Percentiles rank a stretch among this genome's conserved stretches.
Evolutionary conservation across 2,329 filamentous ascomycete genomes (phyloP).

Genomic region (Nemania diffusa): DNA sequence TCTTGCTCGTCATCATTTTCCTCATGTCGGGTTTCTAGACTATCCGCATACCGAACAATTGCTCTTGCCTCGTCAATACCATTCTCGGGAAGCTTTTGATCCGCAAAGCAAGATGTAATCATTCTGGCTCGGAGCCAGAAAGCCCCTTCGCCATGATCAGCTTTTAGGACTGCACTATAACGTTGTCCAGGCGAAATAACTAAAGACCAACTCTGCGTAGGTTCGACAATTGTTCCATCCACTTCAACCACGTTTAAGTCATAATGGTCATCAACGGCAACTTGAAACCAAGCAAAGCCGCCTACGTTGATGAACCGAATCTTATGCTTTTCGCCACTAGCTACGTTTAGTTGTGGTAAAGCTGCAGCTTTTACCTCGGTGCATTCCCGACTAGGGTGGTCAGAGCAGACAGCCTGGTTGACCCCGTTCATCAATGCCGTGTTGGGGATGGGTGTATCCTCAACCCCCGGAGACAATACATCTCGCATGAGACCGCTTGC

Average conservation of each 20-base stretch:
- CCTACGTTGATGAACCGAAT: constrained; percentile 76
- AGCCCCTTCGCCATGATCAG: constrained; percentile 64
- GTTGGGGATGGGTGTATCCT: constrained; percentile 57
- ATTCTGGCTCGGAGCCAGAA: constrained; percentile 75
- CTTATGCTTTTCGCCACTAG: constrained; percentile 68
- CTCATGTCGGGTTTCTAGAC: constrained; percentile 28
- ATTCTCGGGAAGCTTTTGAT: constrained; percentile 57
- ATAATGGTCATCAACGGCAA: constrained; percentile 74
- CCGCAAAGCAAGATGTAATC: constrained; percentile 68
- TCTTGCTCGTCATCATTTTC: constrained; percentile 31
- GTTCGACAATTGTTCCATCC: constrained; percentile 74
- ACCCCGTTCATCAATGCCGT: constrained; percentile 58
- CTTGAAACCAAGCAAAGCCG: constrained; percentile 77
- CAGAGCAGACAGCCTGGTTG: constrained; percentile 55
- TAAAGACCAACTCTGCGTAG: constrained; percentile 67
- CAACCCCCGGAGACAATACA: constrained; percentile 54
- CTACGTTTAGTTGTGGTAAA: constrained; percentile 57
- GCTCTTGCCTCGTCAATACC: constrained; percentile 59
- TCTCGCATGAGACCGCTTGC: constrained; percentile 53
- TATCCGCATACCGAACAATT: constrained; percentile 57
- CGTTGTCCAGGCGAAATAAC: constrained; percentile 77
- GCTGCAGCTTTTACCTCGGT: constrained; percentile 52
- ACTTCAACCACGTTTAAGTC: constrained; percentile 69
- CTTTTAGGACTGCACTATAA: constrained; percentile 72
- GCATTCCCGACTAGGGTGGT: constrained; percentile 55